Percentiles rank a stretch among this genome's conserved stretches.
Conservation (phyloP, 1,139 yeast species). For the Kazachstania sp. region DNA sequence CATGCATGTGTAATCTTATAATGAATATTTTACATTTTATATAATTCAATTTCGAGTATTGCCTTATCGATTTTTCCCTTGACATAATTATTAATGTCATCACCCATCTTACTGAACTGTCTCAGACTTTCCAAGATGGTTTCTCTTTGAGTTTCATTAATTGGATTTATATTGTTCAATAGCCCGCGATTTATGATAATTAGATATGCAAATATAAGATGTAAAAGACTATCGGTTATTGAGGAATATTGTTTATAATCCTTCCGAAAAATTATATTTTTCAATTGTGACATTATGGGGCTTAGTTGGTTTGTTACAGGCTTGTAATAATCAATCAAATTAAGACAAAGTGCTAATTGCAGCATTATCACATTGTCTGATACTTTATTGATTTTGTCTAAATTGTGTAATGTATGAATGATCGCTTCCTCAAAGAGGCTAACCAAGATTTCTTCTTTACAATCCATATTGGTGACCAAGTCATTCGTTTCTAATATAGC, state of each 20-base stretch:
- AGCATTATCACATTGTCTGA: slow-evolving; percentile 12
- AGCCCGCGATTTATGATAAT: neutral
- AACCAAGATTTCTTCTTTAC: neutral
- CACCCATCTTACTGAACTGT: neutral
- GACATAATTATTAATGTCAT: neutral
- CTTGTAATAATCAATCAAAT: slow-evolving; percentile 9
- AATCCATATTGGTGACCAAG: neutral
- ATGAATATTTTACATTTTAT: neutral
- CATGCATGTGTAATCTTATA: neutral
- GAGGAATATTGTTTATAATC: neutral
- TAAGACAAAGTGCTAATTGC: slow-evolving; percentile 21
- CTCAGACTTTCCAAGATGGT: no score
- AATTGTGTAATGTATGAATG: neutral
- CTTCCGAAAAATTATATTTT: neutral
- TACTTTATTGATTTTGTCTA: neutral
- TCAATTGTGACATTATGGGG: neutral
- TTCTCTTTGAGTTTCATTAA: no score
- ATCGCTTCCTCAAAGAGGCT: neutral
- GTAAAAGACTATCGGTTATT: neutral
- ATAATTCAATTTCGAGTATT: no score
- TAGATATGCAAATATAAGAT: neutral
- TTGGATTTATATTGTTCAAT: no score
- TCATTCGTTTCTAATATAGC: slow-evolving; percentile 18
- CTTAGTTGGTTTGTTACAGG: neutral
- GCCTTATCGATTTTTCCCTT: neutral